A percentile compares a stretch with the other conserved stretches of the same genome.
phyloP scores from a whole-genome alignment of 106 monocot genomes.

The Amphibolis antarctica region DNA sequence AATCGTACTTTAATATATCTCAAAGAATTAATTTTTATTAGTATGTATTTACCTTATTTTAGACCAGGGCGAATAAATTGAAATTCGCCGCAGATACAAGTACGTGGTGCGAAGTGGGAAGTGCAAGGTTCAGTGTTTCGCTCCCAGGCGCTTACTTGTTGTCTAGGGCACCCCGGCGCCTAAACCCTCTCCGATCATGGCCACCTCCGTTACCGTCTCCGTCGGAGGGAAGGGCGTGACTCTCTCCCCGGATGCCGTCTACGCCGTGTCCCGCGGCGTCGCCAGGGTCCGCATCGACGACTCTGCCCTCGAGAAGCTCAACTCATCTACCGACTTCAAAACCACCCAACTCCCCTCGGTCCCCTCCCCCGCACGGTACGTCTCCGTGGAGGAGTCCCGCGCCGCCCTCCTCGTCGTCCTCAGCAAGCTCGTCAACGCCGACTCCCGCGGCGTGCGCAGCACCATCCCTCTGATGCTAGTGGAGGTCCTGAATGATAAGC shows the following conservation, averaged over 20 bases:
- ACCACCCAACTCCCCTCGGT: neutral
- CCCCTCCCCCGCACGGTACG: neutral
- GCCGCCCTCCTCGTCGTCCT: conserved; percentile 64
- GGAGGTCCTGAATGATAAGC: conserved; percentile 18
- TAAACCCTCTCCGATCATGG: conserved; percentile 10
- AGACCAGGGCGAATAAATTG: too few relatives aligned
- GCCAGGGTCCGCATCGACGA: conserved; percentile 41
- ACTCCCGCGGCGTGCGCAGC: conserved; percentile 25
- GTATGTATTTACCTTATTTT: too few relatives aligned
- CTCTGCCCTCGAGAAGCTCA: conserved; percentile 62
- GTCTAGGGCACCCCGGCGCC: too few relatives aligned
- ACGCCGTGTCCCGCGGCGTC: conserved; percentile 31
- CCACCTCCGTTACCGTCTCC: conserved; percentile 13
- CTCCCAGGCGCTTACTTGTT: too few relatives aligned
- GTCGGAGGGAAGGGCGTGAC: conserved; percentile 62
- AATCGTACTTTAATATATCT: too few relatives aligned
- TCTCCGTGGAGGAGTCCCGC: conserved; percentile 36
- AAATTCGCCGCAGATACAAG: too few relatives aligned
- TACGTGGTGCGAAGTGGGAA: too few relatives aligned
- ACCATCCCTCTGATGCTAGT: conserved; percentile 30
- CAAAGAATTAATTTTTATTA: too few relatives aligned
- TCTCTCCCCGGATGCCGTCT: conserved; percentile 46
- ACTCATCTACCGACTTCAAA: conserved; percentile 8
- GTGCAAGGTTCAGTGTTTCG: too few relatives aligned
- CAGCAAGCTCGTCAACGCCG: conserved; percentile 60